Percentiles rank a stretch among this genome's conserved stretches.
Evolutionary conservation across 495 filamentous ascomycete species (phyloP).

Genomic region (Xylaria nigripes): DNA sequence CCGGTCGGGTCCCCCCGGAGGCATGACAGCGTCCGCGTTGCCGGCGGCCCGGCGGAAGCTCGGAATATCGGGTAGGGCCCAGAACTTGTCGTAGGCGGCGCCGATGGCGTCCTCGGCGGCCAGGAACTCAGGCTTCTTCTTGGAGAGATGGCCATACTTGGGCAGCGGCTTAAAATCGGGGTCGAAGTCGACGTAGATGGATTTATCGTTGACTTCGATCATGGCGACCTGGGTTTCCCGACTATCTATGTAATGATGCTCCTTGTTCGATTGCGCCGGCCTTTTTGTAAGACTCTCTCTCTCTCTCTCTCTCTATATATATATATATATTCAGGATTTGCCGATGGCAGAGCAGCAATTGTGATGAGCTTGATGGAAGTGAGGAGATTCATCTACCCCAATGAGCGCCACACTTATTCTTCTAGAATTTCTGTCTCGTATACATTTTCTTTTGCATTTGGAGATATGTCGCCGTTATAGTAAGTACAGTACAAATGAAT

Average conservation of each 20-base stretch:
- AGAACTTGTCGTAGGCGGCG: conserved; percentile 8
- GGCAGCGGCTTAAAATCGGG: conserved; percentile 19
- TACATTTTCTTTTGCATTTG: too few relatives aligned
- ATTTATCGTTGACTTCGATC: conserved; percentile 16
- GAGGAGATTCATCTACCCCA: too few relatives aligned
- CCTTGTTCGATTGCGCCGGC: too few relatives aligned
- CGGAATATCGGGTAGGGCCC: conserved; percentile 16
- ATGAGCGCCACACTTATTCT: too few relatives aligned
- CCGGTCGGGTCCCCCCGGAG: conserved; percentile 16
- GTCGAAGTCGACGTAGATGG: conserved; percentile 16
- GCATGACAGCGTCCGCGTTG: conserved; percentile 15
- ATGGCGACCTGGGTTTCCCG: conserved; percentile 1
- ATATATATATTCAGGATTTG: too few relatives aligned
- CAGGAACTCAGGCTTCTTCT: conserved; percentile 15
- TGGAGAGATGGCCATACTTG: conserved; percentile 20
- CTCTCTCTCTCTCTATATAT: too few relatives aligned
- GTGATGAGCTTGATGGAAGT: too few relatives aligned
- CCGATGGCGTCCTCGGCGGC: conserved; percentile 11
- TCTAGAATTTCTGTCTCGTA: too few relatives aligned
- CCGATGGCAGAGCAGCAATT: too few relatives aligned
- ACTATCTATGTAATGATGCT: background rate
- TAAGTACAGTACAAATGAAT: too few relatives aligned
- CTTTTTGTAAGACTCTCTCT: too few relatives aligned
- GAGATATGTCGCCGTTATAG: too few relatives aligned
- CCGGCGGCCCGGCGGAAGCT: conserved; percentile 13